Base-by-base conservation (phyloP, 495 filamentous ascomycete species). In the Trichoderma virens region DNA sequence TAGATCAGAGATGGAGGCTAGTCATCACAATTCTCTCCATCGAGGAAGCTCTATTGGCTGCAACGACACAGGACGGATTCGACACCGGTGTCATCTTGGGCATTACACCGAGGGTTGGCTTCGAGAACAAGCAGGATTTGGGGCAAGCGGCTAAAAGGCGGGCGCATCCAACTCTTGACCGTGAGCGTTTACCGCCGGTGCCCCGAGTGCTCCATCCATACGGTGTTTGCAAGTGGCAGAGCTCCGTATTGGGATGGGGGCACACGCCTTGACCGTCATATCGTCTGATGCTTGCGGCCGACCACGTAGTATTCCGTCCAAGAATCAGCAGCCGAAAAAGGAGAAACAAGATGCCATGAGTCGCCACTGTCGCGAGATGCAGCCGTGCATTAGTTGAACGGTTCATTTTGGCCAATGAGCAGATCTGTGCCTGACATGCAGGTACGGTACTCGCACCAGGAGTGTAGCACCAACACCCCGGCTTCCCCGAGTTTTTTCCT, bases 1-100 rank as follows among this genome's bases (percentile, higher is more conserved):
- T 56, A 56, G 51, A 56, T 56, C 51, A 56, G n/a, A 56, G 51
- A 56, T 56, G 51, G 51, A 30, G 27, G 51, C 51, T 56, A 30
- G 4, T 23, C 23, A 30, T 18, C 51, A 30, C 16, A 28, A 8
- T 28, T 56, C 51, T 8, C 7, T 30, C 51, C 51, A 56, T 56
- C 51, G 27, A n/a, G 18, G n/a, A 25, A 41, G 38, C 18, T 5
- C 38, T 41, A 41, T 41, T 41, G 38, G 38, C 38, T 4, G 14
- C 13, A 18, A 18, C 5, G 18, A n/a, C 18, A 18, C 16, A n/a
- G n/a, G 18, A 47, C 43, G 43, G 20, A n/a, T 5, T 20, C 43
- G 7, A 47, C 20, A 47, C 43, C 43, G n/a, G 18, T 18, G 43
- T 8, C 18, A 20, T 35, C 32, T 35, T 35, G n/a, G 20, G 5